Conservation (phyloP, 1,284 basidiomycete species). For the Microbotryum scabiosae region DNA sequence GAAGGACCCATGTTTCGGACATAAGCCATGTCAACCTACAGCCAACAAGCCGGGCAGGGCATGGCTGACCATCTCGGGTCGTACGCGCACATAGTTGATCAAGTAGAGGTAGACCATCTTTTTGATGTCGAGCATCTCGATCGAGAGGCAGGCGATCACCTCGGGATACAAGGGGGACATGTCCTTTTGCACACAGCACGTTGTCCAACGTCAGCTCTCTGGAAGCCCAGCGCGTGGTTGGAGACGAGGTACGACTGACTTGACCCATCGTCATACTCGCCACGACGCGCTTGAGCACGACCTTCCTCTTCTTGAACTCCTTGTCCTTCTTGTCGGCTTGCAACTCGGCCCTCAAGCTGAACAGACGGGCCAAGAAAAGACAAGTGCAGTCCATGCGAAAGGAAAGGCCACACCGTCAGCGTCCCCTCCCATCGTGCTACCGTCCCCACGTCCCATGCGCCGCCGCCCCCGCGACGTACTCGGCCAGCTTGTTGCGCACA, state of each 20-base stretch:
- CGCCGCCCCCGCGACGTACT: slow-evolving; percentile 12
- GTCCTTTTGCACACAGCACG: slow-evolving; percentile 44
- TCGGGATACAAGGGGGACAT: slow-evolving; percentile 86
- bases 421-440: neutral
- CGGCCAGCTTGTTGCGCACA: slow-evolving; percentile 24
- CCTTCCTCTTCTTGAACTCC: slow-evolving; percentile 82
- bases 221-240: too few relatives aligned
- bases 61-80: slow-evolving; percentile 76
- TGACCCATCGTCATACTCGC: slow-evolving; percentile 95
- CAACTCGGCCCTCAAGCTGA: slow-evolving; percentile 51
- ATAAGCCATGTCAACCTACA: slow-evolving; percentile 44
- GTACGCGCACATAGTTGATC: slow-evolving; percentile 80
- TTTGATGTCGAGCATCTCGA: slow-evolving; percentile 90
- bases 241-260: slow-evolving; percentile 58
- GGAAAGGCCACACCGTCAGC: neutral
- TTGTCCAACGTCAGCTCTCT: neutral
- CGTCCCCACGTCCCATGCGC: neutral
- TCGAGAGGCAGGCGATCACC: slow-evolving; percentile 78
- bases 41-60: slow-evolving; percentile 85
- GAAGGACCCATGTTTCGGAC: too few relatives aligned
- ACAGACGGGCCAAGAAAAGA: neutral
- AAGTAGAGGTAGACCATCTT: slow-evolving; percentile 92
- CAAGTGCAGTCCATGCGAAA: neutral
- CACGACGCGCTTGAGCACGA: slow-evolving; percentile 86
- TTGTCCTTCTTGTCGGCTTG: slow-evolving; percentile 84